phyloP scores from a whole-genome alignment of 1,139 yeast species.

The Kluyveromyces sp. region DNA sequence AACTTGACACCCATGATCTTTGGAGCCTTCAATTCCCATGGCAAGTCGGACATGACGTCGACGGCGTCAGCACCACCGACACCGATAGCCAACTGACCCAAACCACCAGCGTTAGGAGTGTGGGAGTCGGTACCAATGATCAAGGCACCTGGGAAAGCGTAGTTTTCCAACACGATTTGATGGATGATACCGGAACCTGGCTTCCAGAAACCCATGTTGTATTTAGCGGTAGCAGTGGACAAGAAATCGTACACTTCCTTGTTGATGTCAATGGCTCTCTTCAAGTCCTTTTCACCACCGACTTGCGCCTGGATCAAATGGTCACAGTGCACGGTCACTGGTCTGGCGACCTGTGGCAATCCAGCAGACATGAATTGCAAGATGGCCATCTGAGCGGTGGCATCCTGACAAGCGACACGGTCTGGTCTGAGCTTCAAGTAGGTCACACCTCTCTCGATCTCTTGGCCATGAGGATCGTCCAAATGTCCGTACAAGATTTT shows the following conservation, averaged over 20 bases:
- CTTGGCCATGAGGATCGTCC: constrained; percentile 93
- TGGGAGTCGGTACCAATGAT: constrained; percentile 98
- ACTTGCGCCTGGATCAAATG: constrained; percentile 97
- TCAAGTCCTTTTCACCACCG: constrained; percentile 89
- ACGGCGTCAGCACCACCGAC: constrained; percentile 99
- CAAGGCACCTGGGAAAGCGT: constrained; percentile 96
- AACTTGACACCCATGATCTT: constrained; percentile 94
- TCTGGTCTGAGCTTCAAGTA: constrained; percentile 97
- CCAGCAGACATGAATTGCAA: constrained; percentile 98
- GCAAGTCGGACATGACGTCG: constrained; percentile 89
- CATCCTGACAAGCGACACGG: constrained; percentile 99
- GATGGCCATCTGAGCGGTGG: constrained; percentile 99
- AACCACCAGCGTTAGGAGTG: constrained; percentile 99
- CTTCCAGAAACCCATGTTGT: constrained; percentile 98
- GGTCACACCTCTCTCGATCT: constrained; percentile 91
- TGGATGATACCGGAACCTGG: constrained; percentile 99
- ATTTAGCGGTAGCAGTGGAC: constrained; percentile 90
- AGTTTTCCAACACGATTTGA: constrained; percentile 95
- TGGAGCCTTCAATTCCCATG: constrained; percentile 99
- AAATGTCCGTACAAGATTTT: constrained; percentile 93
- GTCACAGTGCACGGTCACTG: constrained; percentile 98
- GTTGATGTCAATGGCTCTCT: constrained; percentile 86
- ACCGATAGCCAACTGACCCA: constrained; percentile 98
- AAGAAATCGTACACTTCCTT: constrained; percentile 96
- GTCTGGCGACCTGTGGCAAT: constrained; percentile 89